These are phyloP conservation scores for Tremella fuciformis DNA, from an alignment of 768 basidiomycete species.

Conservation along the genomic window DNA sequence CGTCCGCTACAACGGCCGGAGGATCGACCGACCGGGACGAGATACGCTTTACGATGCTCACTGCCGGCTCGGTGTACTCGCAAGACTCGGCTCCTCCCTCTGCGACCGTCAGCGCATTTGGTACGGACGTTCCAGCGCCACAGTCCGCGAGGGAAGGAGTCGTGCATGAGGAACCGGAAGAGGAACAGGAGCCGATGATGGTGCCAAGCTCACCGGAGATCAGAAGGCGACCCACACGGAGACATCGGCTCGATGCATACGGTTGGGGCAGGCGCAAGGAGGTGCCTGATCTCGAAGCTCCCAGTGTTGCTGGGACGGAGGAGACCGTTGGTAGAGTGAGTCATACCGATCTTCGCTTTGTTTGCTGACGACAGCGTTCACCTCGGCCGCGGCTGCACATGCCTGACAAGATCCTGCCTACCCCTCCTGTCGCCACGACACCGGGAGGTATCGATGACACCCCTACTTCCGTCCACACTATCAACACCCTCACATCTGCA, in stretches of 20 bases:
- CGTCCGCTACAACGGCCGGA: constrained; percentile 5
- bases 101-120: constrained; percentile 12
- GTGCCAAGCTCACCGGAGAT: background rate
- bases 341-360: background rate
- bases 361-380: constrained; percentile 11
- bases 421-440: constrained; percentile 6
- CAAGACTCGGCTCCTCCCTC: constrained; percentile 31
- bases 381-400: constrained; percentile 17
- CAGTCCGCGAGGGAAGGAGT: constrained; percentile 2
- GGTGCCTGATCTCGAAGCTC: constrained; percentile 1
- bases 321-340: constrained; percentile 1
- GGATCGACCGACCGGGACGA: constrained; percentile 13
- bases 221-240: constrained; percentile 4
- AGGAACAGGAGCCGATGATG: constrained; percentile 5
- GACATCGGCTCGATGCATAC: background rate
- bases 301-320: constrained; percentile 2
- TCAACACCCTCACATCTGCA: background rate
- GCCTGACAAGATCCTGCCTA: constrained; percentile 15
- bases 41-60: constrained; percentile 29
- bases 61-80: constrained; percentile 25
- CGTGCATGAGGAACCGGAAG: background rate
- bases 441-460: background rate
- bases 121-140: background rate
- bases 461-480: background rate
- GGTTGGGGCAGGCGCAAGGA: constrained; percentile 14